Evolutionary conservation across 352 stramenopile genomes (phyloP).

Genomic region (Globisporangium splendens): DNA sequence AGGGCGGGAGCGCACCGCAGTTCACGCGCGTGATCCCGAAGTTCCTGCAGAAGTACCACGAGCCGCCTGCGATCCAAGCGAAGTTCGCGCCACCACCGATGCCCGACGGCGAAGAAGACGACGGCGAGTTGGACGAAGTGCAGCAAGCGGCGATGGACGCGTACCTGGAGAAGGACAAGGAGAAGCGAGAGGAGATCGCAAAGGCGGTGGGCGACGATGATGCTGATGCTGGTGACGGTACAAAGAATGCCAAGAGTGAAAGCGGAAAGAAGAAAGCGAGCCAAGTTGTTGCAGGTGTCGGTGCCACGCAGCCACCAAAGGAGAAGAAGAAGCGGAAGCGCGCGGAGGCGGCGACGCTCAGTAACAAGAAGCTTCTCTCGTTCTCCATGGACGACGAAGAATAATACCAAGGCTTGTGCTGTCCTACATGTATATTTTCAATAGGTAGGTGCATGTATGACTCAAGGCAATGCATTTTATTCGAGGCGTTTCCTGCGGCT

Average conservation of each 20-base stretch:
- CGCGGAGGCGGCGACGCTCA: constrained; percentile 42
- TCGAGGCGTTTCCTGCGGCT: too few relatives aligned
- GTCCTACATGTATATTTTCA: too few relatives aligned
- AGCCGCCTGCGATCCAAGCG: constrained; percentile 53
- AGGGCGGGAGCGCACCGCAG: constrained; percentile 47
- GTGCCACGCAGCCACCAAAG: constrained; percentile 6
- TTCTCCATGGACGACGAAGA: constrained; percentile 82
- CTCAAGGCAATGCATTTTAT: too few relatives aligned
- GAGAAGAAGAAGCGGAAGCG: constrained; percentile 63
- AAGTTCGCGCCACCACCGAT: constrained; percentile 59
- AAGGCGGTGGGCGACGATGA: constrained; percentile 11
- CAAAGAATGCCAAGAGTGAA: neutral
- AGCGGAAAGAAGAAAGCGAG: constrained; percentile 24
- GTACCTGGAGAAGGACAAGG: constrained; percentile 54
- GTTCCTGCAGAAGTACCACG: constrained; percentile 78
- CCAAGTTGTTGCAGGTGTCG: constrained; percentile 36
- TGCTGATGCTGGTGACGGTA: constrained; percentile 18
- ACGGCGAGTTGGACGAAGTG: constrained; percentile 74
- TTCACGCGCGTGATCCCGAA: constrained; percentile 85
- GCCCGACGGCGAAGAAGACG: constrained; percentile 40
- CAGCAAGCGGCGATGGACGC: constrained; percentile 73
- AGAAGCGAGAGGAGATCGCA: constrained; percentile 32
- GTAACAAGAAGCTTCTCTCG: constrained; percentile 75
- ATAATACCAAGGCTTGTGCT: neutral
- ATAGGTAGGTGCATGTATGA: constrained; percentile 1